phyloP scores from a whole-genome alignment of 2,329 filamentous ascomycete species.

The Xylariaceae sp. region DNA sequence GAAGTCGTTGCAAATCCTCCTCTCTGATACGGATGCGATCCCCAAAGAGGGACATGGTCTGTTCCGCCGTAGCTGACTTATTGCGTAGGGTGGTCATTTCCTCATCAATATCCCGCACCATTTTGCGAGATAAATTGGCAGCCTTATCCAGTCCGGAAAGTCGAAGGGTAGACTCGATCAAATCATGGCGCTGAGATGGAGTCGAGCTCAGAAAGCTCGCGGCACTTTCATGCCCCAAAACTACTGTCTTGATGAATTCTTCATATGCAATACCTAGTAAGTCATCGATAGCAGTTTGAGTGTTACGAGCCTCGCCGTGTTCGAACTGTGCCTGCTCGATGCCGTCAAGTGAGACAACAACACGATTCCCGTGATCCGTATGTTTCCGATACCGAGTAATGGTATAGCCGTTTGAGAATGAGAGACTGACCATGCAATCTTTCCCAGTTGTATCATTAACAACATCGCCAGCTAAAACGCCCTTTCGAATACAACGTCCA shows the following conservation, averaged over 20 bases:
- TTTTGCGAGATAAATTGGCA: slow-evolving; percentile 15
- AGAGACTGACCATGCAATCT: slow-evolving; percentile 28
- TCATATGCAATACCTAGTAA: slow-evolving; percentile 31
- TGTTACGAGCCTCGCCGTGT: slow-evolving; percentile 18
- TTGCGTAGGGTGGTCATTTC: slow-evolving; percentile 15
- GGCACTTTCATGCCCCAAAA: slow-evolving; percentile 31
- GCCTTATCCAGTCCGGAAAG: slow-evolving; percentile 25
- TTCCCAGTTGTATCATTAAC: slow-evolving; percentile 30
- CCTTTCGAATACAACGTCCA: slow-evolving; percentile 29
- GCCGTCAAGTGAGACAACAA: slow-evolving; percentile 28
- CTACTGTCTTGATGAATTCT: slow-evolving; percentile 29
- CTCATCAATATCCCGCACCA: slow-evolving; percentile 22
- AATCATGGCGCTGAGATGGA: slow-evolving; percentile 24
- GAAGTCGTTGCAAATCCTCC: slow-evolving; percentile 6
- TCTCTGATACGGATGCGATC: slow-evolving; percentile 6
- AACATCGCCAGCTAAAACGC: slow-evolving; percentile 27
- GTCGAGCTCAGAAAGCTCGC: slow-evolving; percentile 31
- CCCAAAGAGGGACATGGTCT: slow-evolving; percentile 10
- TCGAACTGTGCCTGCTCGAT: slow-evolving; percentile 27
- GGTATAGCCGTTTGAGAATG: slow-evolving; percentile 30
- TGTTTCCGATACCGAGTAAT: slow-evolving; percentile 30
- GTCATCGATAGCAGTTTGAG: slow-evolving; percentile 28
- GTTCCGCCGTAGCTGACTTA: slow-evolving; percentile 9
- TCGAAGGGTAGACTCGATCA: slow-evolving; percentile 29
- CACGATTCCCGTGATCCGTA: slow-evolving; percentile 22